A percentile compares a stretch with the other conserved stretches of the same genome.
Evolutionary conservation across 2,329 filamentous ascomycete species (phyloP).

Genomic region (Cadophora luteo-olivacea): DNA sequence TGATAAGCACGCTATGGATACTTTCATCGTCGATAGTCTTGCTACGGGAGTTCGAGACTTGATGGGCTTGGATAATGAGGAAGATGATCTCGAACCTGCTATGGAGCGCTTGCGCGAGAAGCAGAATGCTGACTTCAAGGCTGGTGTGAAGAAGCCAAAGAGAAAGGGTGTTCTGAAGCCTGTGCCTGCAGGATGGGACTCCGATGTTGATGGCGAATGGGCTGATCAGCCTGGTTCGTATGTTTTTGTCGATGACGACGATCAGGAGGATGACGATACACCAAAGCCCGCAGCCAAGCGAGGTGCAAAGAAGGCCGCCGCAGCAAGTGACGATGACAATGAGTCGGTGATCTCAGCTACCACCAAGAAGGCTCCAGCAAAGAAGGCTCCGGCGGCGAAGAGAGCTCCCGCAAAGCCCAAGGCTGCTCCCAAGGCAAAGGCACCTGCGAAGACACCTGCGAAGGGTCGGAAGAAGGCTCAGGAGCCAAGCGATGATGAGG

Average conservation of each 20-base stretch:
- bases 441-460: slow-evolving; percentile 44
- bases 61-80: slow-evolving; percentile 69
- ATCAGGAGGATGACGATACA: slow-evolving; percentile 53
- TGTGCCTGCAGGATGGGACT: slow-evolving; percentile 84
- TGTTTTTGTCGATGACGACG: slow-evolving; percentile 41
- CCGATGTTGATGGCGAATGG: slow-evolving; percentile 88
- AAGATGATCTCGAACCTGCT: slow-evolving; percentile 72
- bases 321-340: slow-evolving; percentile 64
- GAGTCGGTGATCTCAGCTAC: slow-evolving; percentile 46
- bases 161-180: slow-evolving; percentile 70
- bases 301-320: slow-evolving; percentile 47
- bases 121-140: slow-evolving; percentile 73
- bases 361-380: slow-evolving; percentile 45
- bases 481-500: slow-evolving; percentile 49
- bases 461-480: slow-evolving; percentile 52
- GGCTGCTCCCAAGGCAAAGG: slow-evolving; percentile 48
- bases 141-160: slow-evolving; percentile 62
- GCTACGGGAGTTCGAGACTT: slow-evolving; percentile 74
- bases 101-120: slow-evolving; percentile 76
- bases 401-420: slow-evolving; percentile 51
- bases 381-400: slow-evolving; percentile 43
- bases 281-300: slow-evolving; percentile 42
- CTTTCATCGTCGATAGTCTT: slow-evolving; percentile 77
- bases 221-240: slow-evolving; percentile 62
- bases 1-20: slow-evolving; percentile 89